Base-by-base conservation (phyloP, 1,284 basidiomycete species). In the Ganoderma leucocontextum region DNA sequence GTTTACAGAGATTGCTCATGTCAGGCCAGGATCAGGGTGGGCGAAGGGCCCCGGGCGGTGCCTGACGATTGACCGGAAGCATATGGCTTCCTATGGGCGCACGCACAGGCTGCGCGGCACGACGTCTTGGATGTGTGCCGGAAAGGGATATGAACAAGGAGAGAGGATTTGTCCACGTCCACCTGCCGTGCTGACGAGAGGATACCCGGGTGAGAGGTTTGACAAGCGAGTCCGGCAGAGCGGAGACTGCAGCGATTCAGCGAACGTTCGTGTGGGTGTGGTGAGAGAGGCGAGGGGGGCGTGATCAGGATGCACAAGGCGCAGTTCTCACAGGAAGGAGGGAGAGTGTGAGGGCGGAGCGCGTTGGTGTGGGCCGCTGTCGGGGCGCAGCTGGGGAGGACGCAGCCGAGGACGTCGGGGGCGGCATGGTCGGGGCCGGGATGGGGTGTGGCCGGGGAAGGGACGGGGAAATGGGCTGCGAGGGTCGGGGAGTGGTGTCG, bases 41-140 rank as follows among this genome's bases (percentile, higher is more conserved):
- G 62, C 58, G 36, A 38, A 53, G 62, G 44, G 69, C 64, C 68
- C 69, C 66, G 70, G 71, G 65, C 52, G 66, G 69, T 69, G 71
- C 71, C 69, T 72, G 71, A 63, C 60, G 66, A 55, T 66, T 72
- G 68, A 69, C 65, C 59, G 69, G 64, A 59, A 70, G 69, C 71
- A 72, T 70, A 70, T 70, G 71, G 71, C 60, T 62, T 65, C 63
- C 59, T 52, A 47, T 47, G 62, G 64, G 64, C 65, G 60, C 60
- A 62, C 61, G 38, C 62, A 57, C 63, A 62, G 66, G 71, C 66
- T 66, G 71, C 65, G 71, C 65, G 47, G 47, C 53, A 64, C 59
- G 68, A 66, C 68, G 71, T 39, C 63, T 53, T 63, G 35, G 29
- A 33, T 36, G 44, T 36, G 36, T 53, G 66, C 65, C 62, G 68